Conservation (phyloP, 1,284 basidiomycete species). For the Hortiboletus rubellus region DNA sequence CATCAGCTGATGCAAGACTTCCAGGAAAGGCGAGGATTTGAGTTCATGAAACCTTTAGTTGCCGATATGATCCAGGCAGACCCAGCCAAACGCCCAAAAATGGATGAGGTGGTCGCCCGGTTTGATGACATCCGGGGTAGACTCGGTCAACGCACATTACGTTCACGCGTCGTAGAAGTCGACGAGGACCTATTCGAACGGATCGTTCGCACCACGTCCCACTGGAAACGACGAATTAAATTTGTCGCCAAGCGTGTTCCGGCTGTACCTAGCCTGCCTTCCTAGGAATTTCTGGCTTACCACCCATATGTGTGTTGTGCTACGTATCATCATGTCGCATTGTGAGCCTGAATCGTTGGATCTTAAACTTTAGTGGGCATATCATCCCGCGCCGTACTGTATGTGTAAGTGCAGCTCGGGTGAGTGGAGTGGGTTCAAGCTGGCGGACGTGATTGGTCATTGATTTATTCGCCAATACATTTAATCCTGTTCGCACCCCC, state of each 20-base stretch:
- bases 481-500: too few relatives aligned
- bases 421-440: too few relatives aligned
- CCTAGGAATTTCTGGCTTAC: background rate
- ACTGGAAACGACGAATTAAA: constrained; percentile 20
- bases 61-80: constrained; percentile 35
- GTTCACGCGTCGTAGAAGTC: constrained; percentile 17
- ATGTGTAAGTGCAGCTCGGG: too few relatives aligned
- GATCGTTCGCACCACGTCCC: background rate
- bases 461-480: too few relatives aligned
- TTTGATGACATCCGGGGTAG: constrained; percentile 27
- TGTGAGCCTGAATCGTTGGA: too few relatives aligned
- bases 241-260: constrained; percentile 7
- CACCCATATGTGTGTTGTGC: background rate
- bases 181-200: constrained; percentile 6
- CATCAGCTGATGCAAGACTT: too few relatives aligned
- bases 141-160: constrained; percentile 29
- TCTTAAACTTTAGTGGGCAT: too few relatives aligned
- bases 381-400: too few relatives aligned
- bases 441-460: too few relatives aligned
- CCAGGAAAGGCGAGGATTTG: constrained; percentile 23
- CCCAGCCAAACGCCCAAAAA: constrained; percentile 34
- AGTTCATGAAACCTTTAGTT: constrained; percentile 35
- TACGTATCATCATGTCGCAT: background rate
- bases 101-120: constrained; percentile 34
- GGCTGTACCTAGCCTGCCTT: constrained; percentile 3